Percentiles rank a stretch among this genome's conserved stretches.
phyloP scores from a whole-genome alignment of 2,329 filamentous ascomycete species.

The Cercospora beticola region DNA sequence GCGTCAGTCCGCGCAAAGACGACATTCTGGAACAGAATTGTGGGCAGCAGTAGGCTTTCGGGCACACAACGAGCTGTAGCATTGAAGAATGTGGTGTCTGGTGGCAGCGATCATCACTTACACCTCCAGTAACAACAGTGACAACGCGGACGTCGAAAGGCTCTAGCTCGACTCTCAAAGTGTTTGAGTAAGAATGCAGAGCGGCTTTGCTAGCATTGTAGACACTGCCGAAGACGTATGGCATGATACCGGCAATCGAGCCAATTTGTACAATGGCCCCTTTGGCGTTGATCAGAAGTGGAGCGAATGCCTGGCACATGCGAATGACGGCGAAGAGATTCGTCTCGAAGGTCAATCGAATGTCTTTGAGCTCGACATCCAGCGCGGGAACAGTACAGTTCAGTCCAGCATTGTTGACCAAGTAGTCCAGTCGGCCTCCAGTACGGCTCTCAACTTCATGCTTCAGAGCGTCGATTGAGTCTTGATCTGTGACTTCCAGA shows the following conservation, averaged over 20 bases:
- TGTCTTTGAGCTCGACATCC: slow-evolving; percentile 53
- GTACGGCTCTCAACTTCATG: slow-evolving; percentile 50
- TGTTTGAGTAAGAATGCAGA: slow-evolving; percentile 58
- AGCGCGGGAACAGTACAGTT: slow-evolving; percentile 54
- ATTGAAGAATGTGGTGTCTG: neutral
- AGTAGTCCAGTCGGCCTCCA: slow-evolving; percentile 52
- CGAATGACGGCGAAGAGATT: slow-evolving; percentile 60
- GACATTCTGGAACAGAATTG: too few relatives aligned
- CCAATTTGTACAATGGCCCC: slow-evolving; percentile 49
- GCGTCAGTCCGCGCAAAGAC: too few relatives aligned
- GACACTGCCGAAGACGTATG: slow-evolving; percentile 44
- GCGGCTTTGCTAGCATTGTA: slow-evolving; percentile 63
- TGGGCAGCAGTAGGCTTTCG: too few relatives aligned
- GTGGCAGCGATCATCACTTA: neutral
- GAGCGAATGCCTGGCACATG: slow-evolving; percentile 58
- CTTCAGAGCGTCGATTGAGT: slow-evolving; percentile 51
- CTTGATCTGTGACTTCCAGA: slow-evolving; percentile 53
- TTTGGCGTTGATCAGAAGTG: slow-evolving; percentile 51
- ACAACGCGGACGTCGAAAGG: slow-evolving; percentile 52
- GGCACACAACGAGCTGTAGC: too few relatives aligned
- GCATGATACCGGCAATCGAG: slow-evolving; percentile 46
- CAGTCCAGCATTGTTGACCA: slow-evolving; percentile 59
- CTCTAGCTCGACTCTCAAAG: slow-evolving; percentile 57
- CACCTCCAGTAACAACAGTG: slow-evolving; percentile 58
- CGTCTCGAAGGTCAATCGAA: slow-evolving; percentile 50